Conservation (phyloP, 2,329 filamentous ascomycete genomes). For the Penicillium hesseltinei region DNA sequence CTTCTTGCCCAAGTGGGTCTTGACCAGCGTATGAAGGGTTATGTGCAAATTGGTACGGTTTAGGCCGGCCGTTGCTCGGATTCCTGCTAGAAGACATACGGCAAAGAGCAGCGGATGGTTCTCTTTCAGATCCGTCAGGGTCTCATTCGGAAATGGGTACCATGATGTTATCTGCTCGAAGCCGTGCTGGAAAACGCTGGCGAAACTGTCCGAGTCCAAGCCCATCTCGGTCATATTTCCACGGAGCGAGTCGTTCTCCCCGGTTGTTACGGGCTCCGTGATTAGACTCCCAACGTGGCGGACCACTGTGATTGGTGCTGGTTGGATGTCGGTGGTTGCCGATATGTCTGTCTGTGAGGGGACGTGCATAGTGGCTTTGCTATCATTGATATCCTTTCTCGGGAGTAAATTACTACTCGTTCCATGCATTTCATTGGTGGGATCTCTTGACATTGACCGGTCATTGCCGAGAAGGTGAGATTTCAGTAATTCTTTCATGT, state of each 20-base stretch:
- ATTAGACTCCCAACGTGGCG: constrained; percentile 10
- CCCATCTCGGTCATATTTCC: constrained; percentile 10
- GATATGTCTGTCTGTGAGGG: neutral
- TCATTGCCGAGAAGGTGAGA: neutral
- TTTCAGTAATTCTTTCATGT: constrained; percentile 9
- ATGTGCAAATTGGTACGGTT: constrained; percentile 7
- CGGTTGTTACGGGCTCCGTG: constrained; percentile 5
- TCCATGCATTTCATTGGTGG: neutral
- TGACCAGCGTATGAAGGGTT: constrained; percentile 9
- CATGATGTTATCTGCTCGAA: constrained; percentile 10
- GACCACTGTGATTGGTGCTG: constrained; percentile 12
- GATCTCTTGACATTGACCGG: neutral
- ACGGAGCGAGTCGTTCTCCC: constrained; percentile 5
- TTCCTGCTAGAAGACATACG: constrained; percentile 7
- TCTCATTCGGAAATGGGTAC: constrained; percentile 9
- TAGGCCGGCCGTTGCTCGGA: constrained; percentile 7
- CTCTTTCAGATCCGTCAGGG: constrained; percentile 6
- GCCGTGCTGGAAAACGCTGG: constrained; percentile 4
- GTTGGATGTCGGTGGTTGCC: constrained; percentile 4
- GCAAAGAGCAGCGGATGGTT: constrained; percentile 10
- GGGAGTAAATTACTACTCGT: neutral
- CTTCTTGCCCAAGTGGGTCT: constrained; percentile 7
- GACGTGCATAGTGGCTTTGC: neutral
- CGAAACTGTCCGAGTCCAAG: constrained; percentile 6
- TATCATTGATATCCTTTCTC: neutral